Conservation (phyloP, 257 asterid species). For the Salvia hispanica region DNA sequence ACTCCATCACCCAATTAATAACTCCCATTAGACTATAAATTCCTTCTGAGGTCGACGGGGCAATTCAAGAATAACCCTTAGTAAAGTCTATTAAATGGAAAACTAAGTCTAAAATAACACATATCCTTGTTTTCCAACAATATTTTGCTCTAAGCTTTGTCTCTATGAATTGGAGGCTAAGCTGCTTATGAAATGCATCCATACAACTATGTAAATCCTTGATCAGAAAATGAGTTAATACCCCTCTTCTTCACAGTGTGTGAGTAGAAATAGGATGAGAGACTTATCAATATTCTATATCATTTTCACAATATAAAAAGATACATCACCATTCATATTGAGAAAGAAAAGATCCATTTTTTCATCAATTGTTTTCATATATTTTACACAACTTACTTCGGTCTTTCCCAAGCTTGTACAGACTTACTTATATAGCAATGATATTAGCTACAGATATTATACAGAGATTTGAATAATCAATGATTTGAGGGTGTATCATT, state of each 20-base stretch:
- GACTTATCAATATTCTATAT: not conserved
- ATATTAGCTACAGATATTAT: too few relatives aligned
- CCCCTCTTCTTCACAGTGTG: not conserved
- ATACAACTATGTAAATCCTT: not conserved
- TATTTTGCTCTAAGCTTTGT: not conserved
- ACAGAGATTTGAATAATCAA: not conserved
- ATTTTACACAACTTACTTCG: too few relatives aligned
- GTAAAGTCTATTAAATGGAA: not conserved
- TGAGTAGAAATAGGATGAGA: not conserved
- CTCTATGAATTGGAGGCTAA: not conserved
- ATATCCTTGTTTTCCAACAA: not conserved
- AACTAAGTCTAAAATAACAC: not conserved
- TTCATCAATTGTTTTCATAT: too few relatives aligned
- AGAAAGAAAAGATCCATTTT: not conserved
- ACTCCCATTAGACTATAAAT: constrained; percentile 2
- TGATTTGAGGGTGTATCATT: not conserved
- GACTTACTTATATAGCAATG: too few relatives aligned
- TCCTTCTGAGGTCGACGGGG: not conserved
- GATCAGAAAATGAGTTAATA: not conserved
- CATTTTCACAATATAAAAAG: not conserved
- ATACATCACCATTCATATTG: not conserved
- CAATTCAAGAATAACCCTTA: not conserved
- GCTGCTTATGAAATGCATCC: not conserved
- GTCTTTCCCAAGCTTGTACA: too few relatives aligned
- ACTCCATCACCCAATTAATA: not conserved